These are phyloP conservation scores for Funneliformis caledonium DNA, from an alignment of 371 early-diverging fungal genomes.

Conservation along the genomic window DNA sequence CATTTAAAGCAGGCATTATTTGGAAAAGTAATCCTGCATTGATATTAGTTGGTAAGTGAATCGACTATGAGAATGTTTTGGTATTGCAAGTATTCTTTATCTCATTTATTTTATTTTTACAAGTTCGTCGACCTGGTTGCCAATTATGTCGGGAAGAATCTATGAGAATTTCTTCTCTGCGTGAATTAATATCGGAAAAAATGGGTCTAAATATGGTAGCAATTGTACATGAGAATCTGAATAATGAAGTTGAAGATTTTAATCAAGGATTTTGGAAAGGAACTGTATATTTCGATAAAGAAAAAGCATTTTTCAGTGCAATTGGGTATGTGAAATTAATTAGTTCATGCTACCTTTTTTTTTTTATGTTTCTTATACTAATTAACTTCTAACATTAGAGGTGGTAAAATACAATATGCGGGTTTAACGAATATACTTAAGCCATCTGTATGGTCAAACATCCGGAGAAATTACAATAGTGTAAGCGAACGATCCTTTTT, in stretches of 20 bases:
- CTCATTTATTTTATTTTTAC: background rate
- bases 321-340: constrained; percentile 22
- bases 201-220: constrained; percentile 33
- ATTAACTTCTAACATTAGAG: background rate
- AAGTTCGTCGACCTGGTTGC: constrained; percentile 37
- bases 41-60: constrained; percentile 7
- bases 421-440: background rate
- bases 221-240: constrained; percentile 22
- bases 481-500: constrained; percentile 4
- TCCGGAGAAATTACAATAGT: background rate
- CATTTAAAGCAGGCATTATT: background rate
- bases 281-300: background rate
- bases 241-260: constrained; percentile 33
- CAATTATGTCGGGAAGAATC: constrained; percentile 28
- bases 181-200: constrained; percentile 19
- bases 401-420: constrained; percentile 10
- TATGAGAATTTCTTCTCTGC: constrained; percentile 1
- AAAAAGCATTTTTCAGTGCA: constrained; percentile 1
- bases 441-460: constrained; percentile 27
- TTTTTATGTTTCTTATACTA: background rate
- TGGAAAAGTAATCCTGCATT: constrained; percentile 17
- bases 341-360: background rate
- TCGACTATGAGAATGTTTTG: too few relatives aligned
- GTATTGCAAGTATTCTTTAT: too few relatives aligned
- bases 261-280: constrained; percentile 35